Conservation (phyloP, 768 basidiomycete species). For the Lentinula detonsa region DNA sequence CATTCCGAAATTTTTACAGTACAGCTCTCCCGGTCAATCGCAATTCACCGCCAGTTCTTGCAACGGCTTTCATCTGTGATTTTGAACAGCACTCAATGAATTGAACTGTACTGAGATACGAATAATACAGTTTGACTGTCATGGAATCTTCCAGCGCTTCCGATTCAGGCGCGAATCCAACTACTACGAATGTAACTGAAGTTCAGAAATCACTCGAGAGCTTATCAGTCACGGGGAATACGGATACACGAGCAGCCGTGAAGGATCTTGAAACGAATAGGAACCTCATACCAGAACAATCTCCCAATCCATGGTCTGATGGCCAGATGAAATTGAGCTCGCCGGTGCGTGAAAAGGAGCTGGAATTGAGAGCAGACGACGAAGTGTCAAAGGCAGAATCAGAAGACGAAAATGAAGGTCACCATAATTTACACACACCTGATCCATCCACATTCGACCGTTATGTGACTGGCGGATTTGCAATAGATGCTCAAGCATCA, state of each 20-base stretch:
- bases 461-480: slow-evolving; percentile 29
- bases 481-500: slow-evolving; percentile 3
- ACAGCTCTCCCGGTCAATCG: too few relatives aligned
- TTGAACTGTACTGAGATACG: too few relatives aligned
- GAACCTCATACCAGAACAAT: neutral
- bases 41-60: too few relatives aligned
- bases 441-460: slow-evolving; percentile 40
- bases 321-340: neutral
- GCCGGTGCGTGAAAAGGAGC: neutral
- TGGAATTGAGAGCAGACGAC: neutral
- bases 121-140: neutral
- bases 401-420: neutral
- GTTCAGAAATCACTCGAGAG: neutral
- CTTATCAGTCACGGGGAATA: neutral
- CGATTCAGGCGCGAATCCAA: neutral
- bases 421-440: slow-evolving; percentile 27
- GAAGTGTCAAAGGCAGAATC: neutral
- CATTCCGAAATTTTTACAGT: too few relatives aligned
- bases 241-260: neutral
- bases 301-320: slow-evolving; percentile 4
- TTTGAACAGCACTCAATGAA: too few relatives aligned
- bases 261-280: neutral
- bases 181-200: neutral
- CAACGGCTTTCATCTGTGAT: too few relatives aligned
- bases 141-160: neutral